Evolutionary conservation across 805 yeast species (phyloP).

Genomic region (Kurtzmaniella cleridarum): DNA sequence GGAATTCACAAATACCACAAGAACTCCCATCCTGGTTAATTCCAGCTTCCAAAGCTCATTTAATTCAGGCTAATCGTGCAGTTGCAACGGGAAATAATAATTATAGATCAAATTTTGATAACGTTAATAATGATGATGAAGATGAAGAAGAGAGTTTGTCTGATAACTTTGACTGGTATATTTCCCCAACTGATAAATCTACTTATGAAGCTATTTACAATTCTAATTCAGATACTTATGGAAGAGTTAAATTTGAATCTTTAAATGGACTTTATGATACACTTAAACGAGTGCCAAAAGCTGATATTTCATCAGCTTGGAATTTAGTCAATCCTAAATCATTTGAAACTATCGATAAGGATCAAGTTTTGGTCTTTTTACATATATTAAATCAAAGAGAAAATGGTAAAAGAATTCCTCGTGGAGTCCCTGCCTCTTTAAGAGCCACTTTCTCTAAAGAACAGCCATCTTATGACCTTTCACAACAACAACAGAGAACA

Average conservation of each 20-base stretch:
- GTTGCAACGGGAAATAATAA: constrained; percentile 25
- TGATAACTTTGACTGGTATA: constrained; percentile 91
- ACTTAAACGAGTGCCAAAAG: constrained; percentile 66
- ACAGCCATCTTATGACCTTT: constrained; percentile 64
- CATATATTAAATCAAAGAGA: constrained; percentile 90
- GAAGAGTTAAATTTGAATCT: constrained; percentile 72
- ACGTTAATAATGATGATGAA: constrained; percentile 39
- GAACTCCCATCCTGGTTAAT: constrained; percentile 86
- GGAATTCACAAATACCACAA: constrained; percentile 55
- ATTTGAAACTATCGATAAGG: constrained; percentile 84
- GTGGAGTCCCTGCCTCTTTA: constrained; percentile 89
- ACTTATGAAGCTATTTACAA: constrained; percentile 76
- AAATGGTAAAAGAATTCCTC: constrained; percentile 77
- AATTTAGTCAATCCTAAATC: constrained; percentile 88
- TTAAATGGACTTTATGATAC: constrained; percentile 64
- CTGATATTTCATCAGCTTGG: constrained; percentile 91
- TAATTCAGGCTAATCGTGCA: constrained; percentile 80
- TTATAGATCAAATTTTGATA: constrained; percentile 7
- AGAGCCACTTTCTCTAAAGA: constrained; percentile 90
- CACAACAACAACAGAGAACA: constrained; percentile 15
- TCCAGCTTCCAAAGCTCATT: constrained; percentile 82
- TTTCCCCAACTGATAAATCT: constrained; percentile 78
- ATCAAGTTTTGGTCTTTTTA: constrained; percentile 82
- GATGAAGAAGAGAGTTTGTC: constrained; percentile 60
- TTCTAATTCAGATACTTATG: constrained; percentile 69